These are phyloP conservation scores for Hymenochaete sp. DNA, from an alignment of 1,284 basidiomycete genomes.

Conservation along the genomic window DNA sequence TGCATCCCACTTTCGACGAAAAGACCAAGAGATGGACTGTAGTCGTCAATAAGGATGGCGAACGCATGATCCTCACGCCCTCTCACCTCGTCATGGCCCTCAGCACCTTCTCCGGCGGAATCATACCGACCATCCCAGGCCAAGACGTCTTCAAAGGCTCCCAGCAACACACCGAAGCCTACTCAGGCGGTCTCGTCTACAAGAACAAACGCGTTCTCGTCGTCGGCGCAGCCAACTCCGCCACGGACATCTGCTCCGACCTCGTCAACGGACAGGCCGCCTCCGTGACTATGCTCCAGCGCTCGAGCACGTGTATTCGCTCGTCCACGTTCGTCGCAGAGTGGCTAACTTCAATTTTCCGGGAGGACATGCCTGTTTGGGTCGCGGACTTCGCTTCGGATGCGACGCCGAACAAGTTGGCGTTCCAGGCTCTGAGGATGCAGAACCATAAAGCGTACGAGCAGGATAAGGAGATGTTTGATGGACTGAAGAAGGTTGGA, in stretches of 20 bases:
- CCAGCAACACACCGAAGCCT: slow-evolving; percentile 27
- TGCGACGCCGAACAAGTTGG: slow-evolving; percentile 31
- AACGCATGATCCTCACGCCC: slow-evolving; percentile 26
- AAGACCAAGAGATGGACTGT: slow-evolving; percentile 27
- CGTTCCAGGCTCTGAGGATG: slow-evolving; percentile 22
- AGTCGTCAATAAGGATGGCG: slow-evolving; percentile 24
- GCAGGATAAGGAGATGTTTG: slow-evolving; percentile 29
- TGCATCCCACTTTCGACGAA: slow-evolving; percentile 23
- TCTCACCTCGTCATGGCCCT: slow-evolving; percentile 32
- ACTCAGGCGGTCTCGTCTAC: slow-evolving; percentile 24
- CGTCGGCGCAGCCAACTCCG: slow-evolving; percentile 32
- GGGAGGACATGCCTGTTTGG: slow-evolving; percentile 31
- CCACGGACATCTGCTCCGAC: slow-evolving; percentile 32
- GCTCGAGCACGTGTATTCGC: slow-evolving; percentile 28
- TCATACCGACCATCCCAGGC: slow-evolving; percentile 21
- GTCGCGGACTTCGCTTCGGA: slow-evolving; percentile 37
- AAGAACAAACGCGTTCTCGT: slow-evolving; percentile 31
- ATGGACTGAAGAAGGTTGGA: slow-evolving; percentile 31
- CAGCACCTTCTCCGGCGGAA: slow-evolving; percentile 28
- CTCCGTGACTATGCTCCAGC: slow-evolving; percentile 33
- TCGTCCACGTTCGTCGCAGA: slow-evolving; percentile 24
- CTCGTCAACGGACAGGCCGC: slow-evolving; percentile 25
- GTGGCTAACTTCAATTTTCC: slow-evolving; percentile 28
- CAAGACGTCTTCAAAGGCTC: slow-evolving; percentile 25
- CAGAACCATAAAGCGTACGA: slow-evolving; percentile 27